Percentiles rank a stretch among this genome's conserved stretches.
Conservation (phyloP, 306 rosid genomes). For the Pyrus betulifolia region DNA sequence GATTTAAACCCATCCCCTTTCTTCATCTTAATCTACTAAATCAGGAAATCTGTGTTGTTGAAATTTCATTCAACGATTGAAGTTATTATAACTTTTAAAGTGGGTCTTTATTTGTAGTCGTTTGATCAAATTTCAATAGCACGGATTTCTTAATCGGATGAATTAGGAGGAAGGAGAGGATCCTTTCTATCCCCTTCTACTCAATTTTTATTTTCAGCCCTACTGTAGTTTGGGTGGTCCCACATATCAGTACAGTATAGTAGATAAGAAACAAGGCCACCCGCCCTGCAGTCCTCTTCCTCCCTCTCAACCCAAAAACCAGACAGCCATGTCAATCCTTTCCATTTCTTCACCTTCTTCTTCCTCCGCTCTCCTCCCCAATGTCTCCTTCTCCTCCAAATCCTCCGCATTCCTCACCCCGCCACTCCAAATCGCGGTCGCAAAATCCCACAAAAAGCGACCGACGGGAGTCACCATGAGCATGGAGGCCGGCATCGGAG, state of each 20-base stretch:
- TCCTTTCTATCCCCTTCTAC: no score
- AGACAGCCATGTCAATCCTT: slow-evolving; percentile 9
- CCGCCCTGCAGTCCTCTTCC: neutral
- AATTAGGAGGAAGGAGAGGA: no score
- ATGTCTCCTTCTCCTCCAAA: slow-evolving; percentile 3
- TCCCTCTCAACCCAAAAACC: neutral
- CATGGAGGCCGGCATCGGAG: slow-evolving; percentile 87
- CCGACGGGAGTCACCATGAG: slow-evolving; percentile 34
- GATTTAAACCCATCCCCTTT: no score
- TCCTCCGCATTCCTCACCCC: neutral
- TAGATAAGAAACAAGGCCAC: neutral
- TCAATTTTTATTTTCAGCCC: no score
- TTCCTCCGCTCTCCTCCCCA: neutral
- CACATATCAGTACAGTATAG: neutral
- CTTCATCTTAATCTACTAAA: no score
- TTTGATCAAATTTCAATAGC: no score
- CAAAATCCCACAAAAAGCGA: neutral
- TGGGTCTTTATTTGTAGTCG: no score
- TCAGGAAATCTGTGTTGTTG: no score
- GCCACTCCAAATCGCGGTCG: neutral
- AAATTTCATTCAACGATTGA: no score
- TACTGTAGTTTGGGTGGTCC: neutral
- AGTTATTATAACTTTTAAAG: no score
- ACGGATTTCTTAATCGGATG: no score
- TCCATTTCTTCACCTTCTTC: slow-evolving; percentile 12